phyloP scores from a whole-genome alignment of 1,284 basidiomycete species.

The Trichosporon faecale region DNA sequence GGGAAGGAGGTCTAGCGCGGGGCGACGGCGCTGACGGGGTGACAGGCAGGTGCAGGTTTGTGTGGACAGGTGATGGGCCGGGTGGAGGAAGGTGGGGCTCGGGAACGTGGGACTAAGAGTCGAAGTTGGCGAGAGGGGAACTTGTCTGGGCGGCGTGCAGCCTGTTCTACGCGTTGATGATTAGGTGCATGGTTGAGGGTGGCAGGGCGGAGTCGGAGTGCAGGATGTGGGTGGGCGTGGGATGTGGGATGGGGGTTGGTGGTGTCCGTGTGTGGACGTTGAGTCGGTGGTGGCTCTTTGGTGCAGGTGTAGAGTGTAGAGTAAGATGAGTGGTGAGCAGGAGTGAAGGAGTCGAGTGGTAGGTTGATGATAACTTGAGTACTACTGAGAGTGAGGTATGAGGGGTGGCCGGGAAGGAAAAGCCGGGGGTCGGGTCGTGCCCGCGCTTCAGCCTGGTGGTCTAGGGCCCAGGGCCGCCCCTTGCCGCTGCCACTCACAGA shows the following conservation, averaged over 20 bases:
- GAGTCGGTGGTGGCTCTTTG: no score
- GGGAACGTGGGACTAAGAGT: neutral
- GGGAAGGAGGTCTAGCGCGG: neutral
- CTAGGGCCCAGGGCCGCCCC: neutral
- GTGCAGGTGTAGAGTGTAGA: neutral
- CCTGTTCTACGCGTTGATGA: slow-evolving; percentile 6
- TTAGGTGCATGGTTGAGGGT: slow-evolving; percentile 5
- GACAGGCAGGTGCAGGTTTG: neutral
- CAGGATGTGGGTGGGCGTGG: neutral
- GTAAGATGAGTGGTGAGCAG: neutral
- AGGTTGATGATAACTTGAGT: neutral
- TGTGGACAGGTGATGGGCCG: neutral
- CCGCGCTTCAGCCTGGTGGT: neutral
- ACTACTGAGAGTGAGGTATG: neutral
- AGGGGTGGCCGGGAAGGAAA: neutral
- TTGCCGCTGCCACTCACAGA: neutral
- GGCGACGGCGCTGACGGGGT: neutral
- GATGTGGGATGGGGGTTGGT: neutral
- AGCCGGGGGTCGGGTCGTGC: slow-evolving; percentile 1
- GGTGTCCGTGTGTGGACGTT: neutral
- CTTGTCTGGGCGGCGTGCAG: neutral
- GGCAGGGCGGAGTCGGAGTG: neutral
- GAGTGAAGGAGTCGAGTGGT: neutral
- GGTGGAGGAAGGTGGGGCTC: neutral
- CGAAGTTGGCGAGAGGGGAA: neutral